Percentiles rank a stretch among this genome's conserved stretches.
phyloP scores from a whole-genome alignment of 768 basidiomycete species.

The Agaricus blazei region DNA sequence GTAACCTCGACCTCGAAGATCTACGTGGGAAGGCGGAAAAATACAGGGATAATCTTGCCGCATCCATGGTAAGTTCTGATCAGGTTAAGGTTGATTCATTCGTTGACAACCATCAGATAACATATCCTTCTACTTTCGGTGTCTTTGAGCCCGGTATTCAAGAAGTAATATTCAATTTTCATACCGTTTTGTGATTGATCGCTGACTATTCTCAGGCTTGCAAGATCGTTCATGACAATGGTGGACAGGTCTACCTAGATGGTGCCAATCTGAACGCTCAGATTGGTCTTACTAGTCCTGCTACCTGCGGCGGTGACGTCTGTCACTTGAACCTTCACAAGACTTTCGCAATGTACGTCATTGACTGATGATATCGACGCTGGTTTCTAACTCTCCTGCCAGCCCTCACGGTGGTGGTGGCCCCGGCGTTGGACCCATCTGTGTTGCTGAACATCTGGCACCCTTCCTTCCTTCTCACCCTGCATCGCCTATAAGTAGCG shows the following conservation, averaged over 20 bases:
- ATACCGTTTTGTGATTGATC: neutral
- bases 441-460: constrained; percentile 87
- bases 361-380: neutral
- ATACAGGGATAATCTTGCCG: constrained; percentile 88
- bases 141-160: constrained; percentile 93
- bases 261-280: constrained; percentile 96
- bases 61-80: constrained; percentile 74
- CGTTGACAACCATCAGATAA: constrained; percentile 53
- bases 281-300: constrained; percentile 88
- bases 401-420: constrained; percentile 98
- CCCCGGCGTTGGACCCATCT: constrained; percentile 95
- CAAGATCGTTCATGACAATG: constrained; percentile 88
- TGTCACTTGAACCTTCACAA: constrained; percentile 99
- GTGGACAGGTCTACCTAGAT: constrained; percentile 97
- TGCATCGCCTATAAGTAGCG: constrained; percentile 56
- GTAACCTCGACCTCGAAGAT: constrained; percentile 86
- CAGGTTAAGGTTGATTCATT: neutral
- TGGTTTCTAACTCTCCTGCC: constrained; percentile 1
- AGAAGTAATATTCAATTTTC: constrained; percentile 34
- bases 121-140: constrained; percentile 96
- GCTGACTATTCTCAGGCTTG: constrained; percentile 54
- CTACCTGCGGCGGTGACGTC: constrained; percentile 94
- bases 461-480: constrained; percentile 95
- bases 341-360: constrained; percentile 85
- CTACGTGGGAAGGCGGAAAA: constrained; percentile 82